Evolutionary conservation across 371 early-diverging fungal species (phyloP), one percentile per base, ranked within the genome.

Genomic region (Saksenaea oblongispora): DNA sequence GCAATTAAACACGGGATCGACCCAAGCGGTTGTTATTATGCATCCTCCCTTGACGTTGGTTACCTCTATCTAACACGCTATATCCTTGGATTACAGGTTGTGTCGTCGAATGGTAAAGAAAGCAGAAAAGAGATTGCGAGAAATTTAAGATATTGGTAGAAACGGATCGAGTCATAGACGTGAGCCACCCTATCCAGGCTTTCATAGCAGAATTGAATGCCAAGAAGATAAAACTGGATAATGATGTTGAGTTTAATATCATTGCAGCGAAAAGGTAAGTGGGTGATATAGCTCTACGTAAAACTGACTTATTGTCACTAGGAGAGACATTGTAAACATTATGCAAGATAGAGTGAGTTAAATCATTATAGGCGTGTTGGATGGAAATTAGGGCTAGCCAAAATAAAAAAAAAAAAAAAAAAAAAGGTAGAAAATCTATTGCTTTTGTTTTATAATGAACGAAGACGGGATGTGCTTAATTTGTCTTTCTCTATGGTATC

Each of bases 401-500:
- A 37, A 37, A 37, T 37, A 37, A 13, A 37, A 37, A 37, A 37
- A 37, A 37, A 10, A 18, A 18, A 44, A 44, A 7, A 44, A 17
- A 31, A 4, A 31, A 4, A 31, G 2, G 7, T 31, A 31, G 51
- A 22, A 14, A 11, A n/a, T 39, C 39, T 39, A 39, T 17, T 47
- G 10, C 22, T 47, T 22, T 10, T 47, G n/a, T 47, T 18, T 22
- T 22, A n/a, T 47, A 7, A 47, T 47, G 51, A 47, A 10, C 51
- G 51, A 47, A 47, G 51, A 18, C 10, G 3, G 51, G 51, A 22
- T 47, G 10, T 8, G 10, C 22, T n/a, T 22, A 57, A 36, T 41
- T 54, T 44, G 24, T 76, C 75, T 54, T 79, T 76, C 28, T 51
- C 56, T 15, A 77, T 58, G 9, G 83, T 81, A 54, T 82, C 83